Conservation (phyloP, 23 red algal genomes). For the Rhodosorus marinus region DNA sequence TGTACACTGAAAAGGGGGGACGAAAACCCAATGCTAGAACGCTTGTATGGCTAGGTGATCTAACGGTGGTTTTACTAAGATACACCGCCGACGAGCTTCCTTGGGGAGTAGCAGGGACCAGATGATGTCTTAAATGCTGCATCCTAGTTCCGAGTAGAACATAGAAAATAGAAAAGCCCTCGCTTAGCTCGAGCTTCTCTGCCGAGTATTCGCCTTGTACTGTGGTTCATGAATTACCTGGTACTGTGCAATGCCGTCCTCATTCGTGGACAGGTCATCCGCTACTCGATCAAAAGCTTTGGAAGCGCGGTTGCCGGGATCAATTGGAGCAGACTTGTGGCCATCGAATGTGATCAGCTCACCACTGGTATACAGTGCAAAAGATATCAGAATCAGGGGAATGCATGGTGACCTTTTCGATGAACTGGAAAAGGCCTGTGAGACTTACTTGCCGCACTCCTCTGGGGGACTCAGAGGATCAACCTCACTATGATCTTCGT, state of each 20-base stretch:
- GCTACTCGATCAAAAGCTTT: constrained; percentile 66
- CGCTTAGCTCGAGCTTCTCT: no score
- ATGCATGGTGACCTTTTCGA: no score
- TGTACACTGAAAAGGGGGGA: no score
- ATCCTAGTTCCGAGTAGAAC: no score
- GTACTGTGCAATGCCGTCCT: constrained; percentile 38
- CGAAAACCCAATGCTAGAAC: no score
- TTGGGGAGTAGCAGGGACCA: background rate
- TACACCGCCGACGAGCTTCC: background rate
- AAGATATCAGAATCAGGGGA: no score
- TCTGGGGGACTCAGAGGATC: constrained; percentile 32
- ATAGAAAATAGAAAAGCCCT: no score
- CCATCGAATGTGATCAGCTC: constrained; percentile 52
- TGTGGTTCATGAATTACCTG: no score
- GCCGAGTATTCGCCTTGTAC: no score
- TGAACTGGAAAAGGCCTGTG: no score
- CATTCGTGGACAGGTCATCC: constrained; percentile 13
- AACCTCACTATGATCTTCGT: constrained; percentile 22
- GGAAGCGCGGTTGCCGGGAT: constrained; percentile 48
- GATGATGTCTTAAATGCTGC: background rate
- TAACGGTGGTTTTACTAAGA: background rate
- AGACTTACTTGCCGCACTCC: no score
- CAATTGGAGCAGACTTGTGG: constrained; percentile 26
- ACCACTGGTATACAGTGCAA: constrained; percentile 20
- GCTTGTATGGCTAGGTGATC: no score